Conservation (phyloP, 441 rosid species). For the Biscutella laevigata region DNA sequence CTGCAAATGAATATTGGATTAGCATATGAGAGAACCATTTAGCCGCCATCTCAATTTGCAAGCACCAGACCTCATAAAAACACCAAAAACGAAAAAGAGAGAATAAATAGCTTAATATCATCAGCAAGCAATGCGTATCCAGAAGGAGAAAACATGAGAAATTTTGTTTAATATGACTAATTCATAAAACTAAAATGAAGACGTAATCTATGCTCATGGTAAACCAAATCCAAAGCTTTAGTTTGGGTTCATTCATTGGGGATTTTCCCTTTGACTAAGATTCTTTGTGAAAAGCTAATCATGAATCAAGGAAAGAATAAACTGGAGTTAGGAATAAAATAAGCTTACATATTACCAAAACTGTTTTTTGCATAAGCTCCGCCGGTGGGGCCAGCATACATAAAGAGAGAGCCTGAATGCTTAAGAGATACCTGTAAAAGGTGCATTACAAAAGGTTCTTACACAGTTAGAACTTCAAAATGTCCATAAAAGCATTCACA, state of each 20-base stretch:
- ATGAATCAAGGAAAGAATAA: neutral
- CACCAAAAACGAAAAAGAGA: neutral
- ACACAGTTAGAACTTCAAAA: constrained; percentile 3
- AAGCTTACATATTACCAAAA: constrained; percentile 77
- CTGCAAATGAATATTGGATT: constrained; percentile 30
- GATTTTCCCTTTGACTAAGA: neutral
- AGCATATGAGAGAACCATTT: constrained; percentile 1
- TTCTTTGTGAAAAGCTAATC: neutral
- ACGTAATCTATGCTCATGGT: neutral
- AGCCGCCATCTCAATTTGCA: constrained; percentile 1
- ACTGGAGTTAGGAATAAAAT: neutral
- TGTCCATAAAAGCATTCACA: neutral
- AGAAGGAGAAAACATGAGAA: constrained; percentile 2
- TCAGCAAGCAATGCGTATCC: neutral
- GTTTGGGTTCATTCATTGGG: neutral
- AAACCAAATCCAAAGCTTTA: constrained; percentile 8
- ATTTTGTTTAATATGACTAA: neutral
- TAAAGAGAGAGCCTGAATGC: constrained; percentile 96
- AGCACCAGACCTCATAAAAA: neutral
- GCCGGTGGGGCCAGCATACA: constrained; percentile 83
- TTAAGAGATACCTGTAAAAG: constrained; percentile 73
- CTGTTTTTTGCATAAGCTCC: constrained; percentile 99
- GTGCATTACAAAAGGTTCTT: constrained; percentile 6
- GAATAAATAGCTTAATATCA: too few relatives aligned
- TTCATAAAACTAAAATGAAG: neutral